These are phyloP conservation scores for Elaeis guineensis DNA, from an alignment of 176 grass and related monocot species.

Conservation along the genomic window DNA sequence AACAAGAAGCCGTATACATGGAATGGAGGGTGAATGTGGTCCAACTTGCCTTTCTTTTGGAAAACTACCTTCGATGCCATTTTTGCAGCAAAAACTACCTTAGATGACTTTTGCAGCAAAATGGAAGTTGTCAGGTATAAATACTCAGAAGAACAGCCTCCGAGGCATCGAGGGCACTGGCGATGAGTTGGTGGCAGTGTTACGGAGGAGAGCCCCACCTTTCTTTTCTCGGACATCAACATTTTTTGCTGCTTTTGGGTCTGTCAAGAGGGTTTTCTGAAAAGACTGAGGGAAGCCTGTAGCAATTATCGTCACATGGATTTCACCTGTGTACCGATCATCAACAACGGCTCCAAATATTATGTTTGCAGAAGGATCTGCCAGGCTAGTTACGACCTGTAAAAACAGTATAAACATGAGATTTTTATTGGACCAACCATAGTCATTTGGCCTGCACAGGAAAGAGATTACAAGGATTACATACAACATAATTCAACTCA, in stretches of 20 bases:
- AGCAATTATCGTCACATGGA: constrained; percentile 91
- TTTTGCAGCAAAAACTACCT: too few relatives aligned
- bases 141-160: constrained; percentile 61
- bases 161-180: constrained; percentile 35
- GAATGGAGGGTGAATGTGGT: too few relatives aligned
- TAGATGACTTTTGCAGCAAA: too few relatives aligned
- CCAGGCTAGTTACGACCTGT: constrained; percentile 91
- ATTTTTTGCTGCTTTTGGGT: constrained; percentile 52
- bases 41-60: too few relatives aligned
- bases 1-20: too few relatives aligned
- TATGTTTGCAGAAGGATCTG: constrained; percentile 93
- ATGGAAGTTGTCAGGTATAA: too few relatives aligned
- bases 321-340: constrained; percentile 74
- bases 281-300: constrained; percentile 95
- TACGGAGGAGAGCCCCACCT: constrained; percentile 11
- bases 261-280: constrained; percentile 62
- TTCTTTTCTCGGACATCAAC: constrained; percentile 50
- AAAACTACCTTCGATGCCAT: too few relatives aligned
- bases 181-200: constrained; percentile 11
- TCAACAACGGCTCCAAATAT: constrained; percentile 95
- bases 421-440: too few relatives aligned
- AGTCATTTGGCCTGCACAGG: too few relatives aligned
- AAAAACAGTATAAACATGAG: background rate
- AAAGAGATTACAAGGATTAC: too few relatives aligned
- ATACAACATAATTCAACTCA: too few relatives aligned